Conservation (phyloP, 257 asterid genomes). For the Ilex asprella region DNA sequence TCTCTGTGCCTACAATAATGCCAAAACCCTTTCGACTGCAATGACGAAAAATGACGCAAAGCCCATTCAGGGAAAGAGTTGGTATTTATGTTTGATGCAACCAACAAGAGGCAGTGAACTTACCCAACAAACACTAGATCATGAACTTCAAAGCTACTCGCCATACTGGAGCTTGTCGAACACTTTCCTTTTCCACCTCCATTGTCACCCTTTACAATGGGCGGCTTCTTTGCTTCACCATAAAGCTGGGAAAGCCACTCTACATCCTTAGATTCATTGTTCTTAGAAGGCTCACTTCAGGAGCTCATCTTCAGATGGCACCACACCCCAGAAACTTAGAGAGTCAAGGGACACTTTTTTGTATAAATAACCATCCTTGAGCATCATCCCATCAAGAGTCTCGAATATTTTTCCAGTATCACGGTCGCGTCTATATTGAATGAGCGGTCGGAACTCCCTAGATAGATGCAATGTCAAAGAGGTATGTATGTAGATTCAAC, state of each 20-base stretch:
- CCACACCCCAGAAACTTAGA: conserved; percentile 69
- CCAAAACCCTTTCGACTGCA: conserved; percentile 91
- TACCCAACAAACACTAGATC: conserved; percentile 92
- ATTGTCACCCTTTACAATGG: conserved; percentile 34
- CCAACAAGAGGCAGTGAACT: conserved; percentile 17
- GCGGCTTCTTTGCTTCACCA: conserved; percentile 62
- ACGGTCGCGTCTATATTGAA: conserved; percentile 82
- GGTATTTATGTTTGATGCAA: neutral
- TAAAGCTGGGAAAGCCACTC: conserved; percentile 87
- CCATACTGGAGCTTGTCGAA: conserved; percentile 44
- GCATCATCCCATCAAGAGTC: conserved; percentile 87
- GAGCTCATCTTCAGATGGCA: conserved; percentile 80
- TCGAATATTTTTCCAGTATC: conserved; percentile 63
- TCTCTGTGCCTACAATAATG: conserved; percentile 71
- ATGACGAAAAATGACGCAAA: conserved; percentile 11
- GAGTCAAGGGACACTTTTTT: conserved; percentile 74
- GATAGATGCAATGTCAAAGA: conserved; percentile 12
- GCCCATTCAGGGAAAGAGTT: conserved; percentile 13
- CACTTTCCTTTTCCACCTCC: conserved; percentile 55
- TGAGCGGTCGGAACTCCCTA: conserved; percentile 93
- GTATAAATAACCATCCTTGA: conserved; percentile 87
- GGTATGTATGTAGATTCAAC: conserved; percentile 4
- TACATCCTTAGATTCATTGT: conserved; percentile 52
- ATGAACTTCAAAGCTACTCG: conserved; percentile 56
- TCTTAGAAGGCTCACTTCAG: conserved; percentile 77